phyloP scores from a whole-genome alignment of 2,329 filamentous ascomycete genomes.

The Diaporthe destruens region DNA sequence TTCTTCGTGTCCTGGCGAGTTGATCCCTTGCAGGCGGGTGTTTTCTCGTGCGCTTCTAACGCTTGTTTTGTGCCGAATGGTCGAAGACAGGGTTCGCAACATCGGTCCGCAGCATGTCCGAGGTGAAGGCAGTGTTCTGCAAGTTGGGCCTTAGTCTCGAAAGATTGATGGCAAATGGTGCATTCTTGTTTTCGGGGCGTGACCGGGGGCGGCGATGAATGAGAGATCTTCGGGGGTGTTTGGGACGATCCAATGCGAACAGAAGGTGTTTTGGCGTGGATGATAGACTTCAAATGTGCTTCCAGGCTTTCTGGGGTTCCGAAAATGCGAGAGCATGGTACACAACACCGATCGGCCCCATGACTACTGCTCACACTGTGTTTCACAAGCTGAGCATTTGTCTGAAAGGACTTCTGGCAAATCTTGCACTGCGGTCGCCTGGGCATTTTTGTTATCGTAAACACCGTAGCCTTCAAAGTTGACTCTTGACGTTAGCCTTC shows the following conservation, averaged over 20 bases:
- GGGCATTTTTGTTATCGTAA: background rate
- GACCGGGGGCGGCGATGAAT: too few species aligned
- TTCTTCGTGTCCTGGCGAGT: background rate
- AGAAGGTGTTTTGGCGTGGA: background rate
- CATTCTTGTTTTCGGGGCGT: background rate
- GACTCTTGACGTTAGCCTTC: background rate
- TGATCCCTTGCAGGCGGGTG: background rate
- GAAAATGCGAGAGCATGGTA: constrained; percentile 1
- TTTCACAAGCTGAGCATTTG: background rate
- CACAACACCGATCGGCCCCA: background rate
- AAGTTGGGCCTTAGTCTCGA: background rate
- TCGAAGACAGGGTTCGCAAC: background rate
- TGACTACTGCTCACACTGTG: constrained; percentile 8
- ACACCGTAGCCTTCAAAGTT: background rate
- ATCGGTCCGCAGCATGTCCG: constrained; percentile 1
- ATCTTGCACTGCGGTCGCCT: background rate
- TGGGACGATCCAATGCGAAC: background rate
- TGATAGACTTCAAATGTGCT: background rate
- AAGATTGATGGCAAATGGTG: background rate
- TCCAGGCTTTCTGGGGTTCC: background rate
- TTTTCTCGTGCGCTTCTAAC: background rate
- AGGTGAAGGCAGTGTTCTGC: background rate
- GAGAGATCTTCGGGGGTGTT: background rate
- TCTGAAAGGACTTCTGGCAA: background rate
- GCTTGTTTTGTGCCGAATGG: background rate